A percentile compares a stretch with the other conserved stretches of the same genome.
Conservation (phyloP, 2,329 filamentous ascomycete genomes). For the Paecilomyces sp. region DNA sequence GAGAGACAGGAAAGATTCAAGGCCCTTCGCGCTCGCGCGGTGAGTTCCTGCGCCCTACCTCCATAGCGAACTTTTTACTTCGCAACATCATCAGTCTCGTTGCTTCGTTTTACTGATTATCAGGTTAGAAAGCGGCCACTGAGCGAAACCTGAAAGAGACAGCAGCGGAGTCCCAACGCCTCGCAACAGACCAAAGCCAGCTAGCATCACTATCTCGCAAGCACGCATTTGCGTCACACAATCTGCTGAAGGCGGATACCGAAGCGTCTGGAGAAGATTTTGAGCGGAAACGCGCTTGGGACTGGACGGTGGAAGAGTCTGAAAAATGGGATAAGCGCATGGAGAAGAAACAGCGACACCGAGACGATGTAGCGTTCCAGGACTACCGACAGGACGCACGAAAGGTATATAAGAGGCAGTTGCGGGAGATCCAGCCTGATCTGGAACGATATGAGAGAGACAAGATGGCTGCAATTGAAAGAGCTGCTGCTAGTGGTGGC, state of each 20-base stretch:
- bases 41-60: slow-evolving; percentile 19
- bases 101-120: slow-evolving; percentile 12
- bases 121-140: slow-evolving; percentile 31
- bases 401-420: slow-evolving; percentile 89
- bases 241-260: slow-evolving; percentile 85
- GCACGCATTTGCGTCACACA: slow-evolving; percentile 81
- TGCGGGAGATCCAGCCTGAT: slow-evolving; percentile 69
- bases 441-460: slow-evolving; percentile 79
- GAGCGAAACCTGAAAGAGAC: slow-evolving; percentile 71
- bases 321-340: slow-evolving; percentile 89
- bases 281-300: slow-evolving; percentile 96
- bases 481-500: slow-evolving; percentile 74
- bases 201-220: slow-evolving; percentile 75
- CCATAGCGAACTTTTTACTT: not conserved
- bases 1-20: slow-evolving; percentile 79
- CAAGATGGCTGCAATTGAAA: slow-evolving; percentile 77
- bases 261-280: slow-evolving; percentile 84
- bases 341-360: slow-evolving; percentile 73
- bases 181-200: slow-evolving; percentile 68
- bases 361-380: slow-evolving; percentile 81
- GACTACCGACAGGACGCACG: slow-evolving; percentile 82
- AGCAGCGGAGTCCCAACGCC: slow-evolving; percentile 71
- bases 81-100: not conserved
- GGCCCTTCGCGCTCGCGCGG: slow-evolving; percentile 71
- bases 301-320: slow-evolving; percentile 93